Percentiles rank a stretch among this genome's conserved stretches.
These are phyloP conservation scores for Wickerhamomyces strasburgensis DNA, from an alignment of 805 yeast species.

Conservation along the genomic window DNA sequence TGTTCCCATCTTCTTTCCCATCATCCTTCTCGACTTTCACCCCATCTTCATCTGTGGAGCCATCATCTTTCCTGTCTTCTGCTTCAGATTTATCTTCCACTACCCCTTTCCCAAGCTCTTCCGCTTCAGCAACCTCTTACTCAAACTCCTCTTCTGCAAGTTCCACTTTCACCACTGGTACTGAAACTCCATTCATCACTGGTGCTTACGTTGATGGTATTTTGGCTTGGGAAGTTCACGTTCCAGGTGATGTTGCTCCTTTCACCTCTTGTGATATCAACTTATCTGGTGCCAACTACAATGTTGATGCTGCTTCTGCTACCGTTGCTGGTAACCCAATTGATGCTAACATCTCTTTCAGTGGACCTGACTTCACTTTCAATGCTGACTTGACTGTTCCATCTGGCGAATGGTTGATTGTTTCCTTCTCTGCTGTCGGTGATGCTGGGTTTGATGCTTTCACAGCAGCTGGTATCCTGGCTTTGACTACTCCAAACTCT, in stretches of 20 bases:
- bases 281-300: no score
- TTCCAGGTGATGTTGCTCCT: constrained; percentile 5
- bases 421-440: constrained; percentile 2
- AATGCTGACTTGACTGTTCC: no score
- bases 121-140: constrained; percentile 5
- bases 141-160: no score
- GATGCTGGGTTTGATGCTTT: constrained; percentile 7
- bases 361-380: no score
- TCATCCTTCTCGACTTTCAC: neutral
- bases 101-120: constrained; percentile 8
- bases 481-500: constrained; percentile 2
- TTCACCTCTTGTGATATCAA: constrained; percentile 3
- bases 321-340: no score
- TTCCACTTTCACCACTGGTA: no score
- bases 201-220: constrained; percentile 1
- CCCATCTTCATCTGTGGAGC: neutral
- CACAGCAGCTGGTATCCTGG: constrained; percentile 5
- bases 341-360: no score
- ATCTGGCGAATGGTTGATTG: no score
- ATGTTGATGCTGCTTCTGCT: no score
- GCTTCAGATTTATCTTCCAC: constrained; percentile 10
- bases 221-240: constrained; percentile 1
- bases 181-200: constrained; percentile 4
- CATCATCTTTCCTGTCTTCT: no score
- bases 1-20: no score